These are phyloP conservation scores for Vitis hybrid DNA, from an alignment of 177 flowering plant genomes.

Conservation along the genomic window DNA sequence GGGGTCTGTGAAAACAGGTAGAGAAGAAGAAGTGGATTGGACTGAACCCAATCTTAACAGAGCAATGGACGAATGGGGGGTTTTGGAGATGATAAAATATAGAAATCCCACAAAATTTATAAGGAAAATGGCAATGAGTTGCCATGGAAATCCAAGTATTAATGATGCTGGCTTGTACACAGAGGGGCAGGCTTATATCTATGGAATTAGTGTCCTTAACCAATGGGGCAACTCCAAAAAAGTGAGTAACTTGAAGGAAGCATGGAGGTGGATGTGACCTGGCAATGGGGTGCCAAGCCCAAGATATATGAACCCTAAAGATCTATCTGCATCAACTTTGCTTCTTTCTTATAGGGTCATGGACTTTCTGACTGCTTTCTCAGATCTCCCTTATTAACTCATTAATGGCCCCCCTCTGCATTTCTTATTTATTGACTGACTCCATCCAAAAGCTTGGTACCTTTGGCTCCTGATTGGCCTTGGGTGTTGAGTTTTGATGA, in stretches of 20 bases:
- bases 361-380: constrained; percentile 1
- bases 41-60: constrained; percentile 9
- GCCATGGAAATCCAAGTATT: not conserved
- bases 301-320: constrained; percentile 2
- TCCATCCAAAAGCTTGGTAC: too few relatives aligned
- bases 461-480: too few relatives aligned
- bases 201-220: constrained; percentile 2
- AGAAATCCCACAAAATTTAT: not conserved
- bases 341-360: not conserved
- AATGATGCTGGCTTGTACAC: constrained; percentile 13
- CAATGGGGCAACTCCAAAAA: not conserved
- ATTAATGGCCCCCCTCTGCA: not conserved
- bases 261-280: constrained; percentile 20
- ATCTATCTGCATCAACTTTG: constrained; percentile 20
- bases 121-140: too few relatives aligned
- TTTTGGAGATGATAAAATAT: not conserved
- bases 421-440: too few relatives aligned
- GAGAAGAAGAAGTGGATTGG: constrained; percentile 29
- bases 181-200: constrained; percentile 14
- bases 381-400: not conserved
- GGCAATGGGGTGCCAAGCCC: constrained; percentile 14
- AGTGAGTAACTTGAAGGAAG: constrained; percentile 3
- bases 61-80: constrained; percentile 6
- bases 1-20: constrained; percentile 10
- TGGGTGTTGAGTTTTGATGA: too few relatives aligned